A percentile compares a stretch with the other conserved stretches of the same genome.
These are phyloP conservation scores for Inga leiocalycina DNA, from an alignment of 306 rosid genomes.

Conservation along the genomic window DNA sequence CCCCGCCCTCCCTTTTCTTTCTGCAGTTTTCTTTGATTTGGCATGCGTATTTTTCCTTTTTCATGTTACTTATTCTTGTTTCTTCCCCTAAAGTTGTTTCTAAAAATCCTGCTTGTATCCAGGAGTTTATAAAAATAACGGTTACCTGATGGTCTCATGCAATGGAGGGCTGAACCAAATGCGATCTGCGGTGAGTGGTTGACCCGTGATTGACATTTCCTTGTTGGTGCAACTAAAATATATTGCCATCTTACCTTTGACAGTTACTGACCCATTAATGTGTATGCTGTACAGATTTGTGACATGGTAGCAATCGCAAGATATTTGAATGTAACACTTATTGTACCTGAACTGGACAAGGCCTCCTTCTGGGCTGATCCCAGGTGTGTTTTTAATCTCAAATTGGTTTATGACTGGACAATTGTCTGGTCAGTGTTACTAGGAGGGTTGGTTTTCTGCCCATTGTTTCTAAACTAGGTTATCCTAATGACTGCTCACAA, in stretches of 20 bases:
- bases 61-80: background rate
- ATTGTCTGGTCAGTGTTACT: conserved; percentile 6
- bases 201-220: background rate
- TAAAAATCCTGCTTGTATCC: background rate
- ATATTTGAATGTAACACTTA: conserved; percentile 85
- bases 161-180: conserved; percentile 98
- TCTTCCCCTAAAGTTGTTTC: conserved; percentile 18
- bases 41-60: background rate
- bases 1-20: background rate
- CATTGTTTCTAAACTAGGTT: background rate
- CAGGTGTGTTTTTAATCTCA: conserved; percentile 54
- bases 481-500: conserved; percentile 6
- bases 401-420: background rate
- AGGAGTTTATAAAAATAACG: conserved; percentile 93
- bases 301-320: conserved; percentile 98
- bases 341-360: conserved; percentile 92
- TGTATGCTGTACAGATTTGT: conserved; percentile 66
- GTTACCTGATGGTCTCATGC: conserved; percentile 93
- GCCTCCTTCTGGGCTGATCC: conserved; percentile 99
- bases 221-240: conserved; percentile 2
- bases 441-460: conserved; percentile 16
- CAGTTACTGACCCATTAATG: background rate
- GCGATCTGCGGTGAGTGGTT: conserved; percentile 93
- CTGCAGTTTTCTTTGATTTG: background rate
- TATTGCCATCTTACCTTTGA: background rate